Conservation (phyloP, 305 asterid genomes). For the Withania somnifera region DNA sequence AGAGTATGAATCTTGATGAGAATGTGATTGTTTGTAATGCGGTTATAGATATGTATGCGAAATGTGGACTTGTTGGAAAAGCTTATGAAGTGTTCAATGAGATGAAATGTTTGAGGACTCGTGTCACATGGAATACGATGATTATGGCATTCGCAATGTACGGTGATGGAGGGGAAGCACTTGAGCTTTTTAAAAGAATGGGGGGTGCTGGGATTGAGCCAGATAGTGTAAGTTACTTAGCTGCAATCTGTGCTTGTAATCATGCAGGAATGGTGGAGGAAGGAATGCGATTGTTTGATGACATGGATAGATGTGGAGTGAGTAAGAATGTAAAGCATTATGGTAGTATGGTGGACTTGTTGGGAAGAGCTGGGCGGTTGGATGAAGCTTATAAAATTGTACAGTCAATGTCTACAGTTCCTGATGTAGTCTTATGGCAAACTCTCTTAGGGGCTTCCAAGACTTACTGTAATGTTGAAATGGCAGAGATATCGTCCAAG, state of each 20-base stretch:
- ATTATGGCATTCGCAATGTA: constrained; percentile 85
- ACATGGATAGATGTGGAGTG: constrained; percentile 43
- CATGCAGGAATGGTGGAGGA: constrained; percentile 91
- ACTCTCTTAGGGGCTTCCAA: constrained; percentile 83
- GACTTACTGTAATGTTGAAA: constrained; percentile 52
- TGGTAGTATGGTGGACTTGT: constrained; percentile 74
- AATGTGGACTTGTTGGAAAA: constrained; percentile 70
- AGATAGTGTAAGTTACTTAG: constrained; percentile 59
- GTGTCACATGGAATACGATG: constrained; percentile 89
- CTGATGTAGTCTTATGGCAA: constrained; percentile 83
- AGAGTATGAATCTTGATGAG: constrained; percentile 25
- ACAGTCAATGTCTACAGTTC: constrained; percentile 51
- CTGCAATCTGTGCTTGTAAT: constrained; percentile 78
- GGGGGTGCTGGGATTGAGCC: constrained; percentile 22
- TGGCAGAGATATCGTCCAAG: constrained; percentile 82
- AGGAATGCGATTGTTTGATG: constrained; percentile 52
- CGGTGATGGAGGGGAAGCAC: constrained; percentile 67
- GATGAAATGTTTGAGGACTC: constrained; percentile 40
- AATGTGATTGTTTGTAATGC: constrained; percentile 76
- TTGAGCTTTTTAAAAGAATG: constrained; percentile 41
- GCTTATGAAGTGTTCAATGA: constrained; percentile 39
- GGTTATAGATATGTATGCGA: constrained; percentile 69
- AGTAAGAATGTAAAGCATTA: constrained; percentile 68
- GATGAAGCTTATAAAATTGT: constrained; percentile 50
- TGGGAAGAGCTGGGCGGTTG: constrained; percentile 77